Evolutionary conservation across 352 stramenopile genomes (phyloP).

Genomic region (Peronospora belbahrii): DNA sequence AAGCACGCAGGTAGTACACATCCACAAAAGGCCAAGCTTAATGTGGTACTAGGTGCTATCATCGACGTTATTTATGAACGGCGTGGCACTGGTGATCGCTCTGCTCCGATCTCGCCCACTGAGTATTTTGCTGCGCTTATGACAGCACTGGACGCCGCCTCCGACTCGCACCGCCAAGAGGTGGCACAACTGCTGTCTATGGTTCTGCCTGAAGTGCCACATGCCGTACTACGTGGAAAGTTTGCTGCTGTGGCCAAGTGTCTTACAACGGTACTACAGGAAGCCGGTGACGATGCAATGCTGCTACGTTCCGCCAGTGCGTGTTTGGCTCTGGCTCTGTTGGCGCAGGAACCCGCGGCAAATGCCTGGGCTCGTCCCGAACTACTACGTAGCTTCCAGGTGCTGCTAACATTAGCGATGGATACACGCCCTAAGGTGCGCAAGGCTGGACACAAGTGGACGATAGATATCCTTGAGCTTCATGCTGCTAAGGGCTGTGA

Average conservation of each 20-base stretch:
- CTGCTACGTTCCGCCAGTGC: constrained; percentile 56
- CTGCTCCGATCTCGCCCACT: constrained; percentile 50
- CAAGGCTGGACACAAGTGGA: constrained; percentile 70
- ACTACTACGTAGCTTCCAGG: constrained; percentile 65
- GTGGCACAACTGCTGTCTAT: constrained; percentile 69
- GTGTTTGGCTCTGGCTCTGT: constrained; percentile 52
- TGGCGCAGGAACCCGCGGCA: constrained; percentile 63
- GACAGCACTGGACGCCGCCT: constrained; percentile 72
- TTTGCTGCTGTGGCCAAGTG: constrained; percentile 64
- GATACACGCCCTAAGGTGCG: constrained; percentile 79
- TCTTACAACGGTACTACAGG: constrained; percentile 63
- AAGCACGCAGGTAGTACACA: constrained; percentile 69
- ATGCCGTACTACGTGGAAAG: constrained; percentile 74
- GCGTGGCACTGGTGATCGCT: constrained; percentile 22
- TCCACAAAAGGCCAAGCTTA: constrained; percentile 76
- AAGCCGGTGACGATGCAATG: constrained; percentile 50
- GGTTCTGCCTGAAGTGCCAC: constrained; percentile 60
- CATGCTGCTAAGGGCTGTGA: constrained; percentile 68
- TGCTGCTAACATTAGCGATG: constrained; percentile 69
- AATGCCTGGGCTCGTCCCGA: constrained; percentile 59
- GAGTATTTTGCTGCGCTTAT: constrained; percentile 86
- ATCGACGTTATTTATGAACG: constrained; percentile 80
- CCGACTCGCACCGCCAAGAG: constrained; percentile 67
- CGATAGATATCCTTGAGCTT: constrained; percentile 61
- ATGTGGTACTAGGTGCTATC: constrained; percentile 77